Evolutionary conservation across 2,329 filamentous ascomycete genomes (phyloP).

Genomic region (Ophiostoma sp.): DNA sequence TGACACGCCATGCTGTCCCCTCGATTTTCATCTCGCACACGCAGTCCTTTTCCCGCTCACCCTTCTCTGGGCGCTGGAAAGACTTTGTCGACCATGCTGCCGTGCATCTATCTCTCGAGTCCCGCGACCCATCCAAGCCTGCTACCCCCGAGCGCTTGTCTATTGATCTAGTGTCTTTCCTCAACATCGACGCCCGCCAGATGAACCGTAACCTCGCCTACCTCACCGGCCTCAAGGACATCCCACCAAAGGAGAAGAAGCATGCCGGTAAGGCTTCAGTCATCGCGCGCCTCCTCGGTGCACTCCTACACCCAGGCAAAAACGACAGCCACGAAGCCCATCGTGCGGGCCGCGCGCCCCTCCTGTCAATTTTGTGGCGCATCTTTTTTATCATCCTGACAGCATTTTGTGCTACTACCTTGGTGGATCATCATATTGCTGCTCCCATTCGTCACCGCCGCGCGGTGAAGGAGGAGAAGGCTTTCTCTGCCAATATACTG

Average conservation of each 20-base stretch:
- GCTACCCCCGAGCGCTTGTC: constrained; percentile 46
- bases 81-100: constrained; percentile 45
- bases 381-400: neutral
- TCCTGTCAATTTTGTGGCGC: neutral
- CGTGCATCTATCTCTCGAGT: constrained; percentile 51
- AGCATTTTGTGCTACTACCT: too few relatives aligned
- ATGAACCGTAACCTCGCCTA: constrained; percentile 56
- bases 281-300: neutral
- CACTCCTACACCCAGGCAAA: neutral
- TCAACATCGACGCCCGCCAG: constrained; percentile 53
- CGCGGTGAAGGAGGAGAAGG: too few relatives aligned
- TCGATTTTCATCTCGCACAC: constrained; percentile 51
- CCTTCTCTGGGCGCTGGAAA: constrained; percentile 36
- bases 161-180: constrained; percentile 51
- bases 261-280: neutral
- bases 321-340: neutral
- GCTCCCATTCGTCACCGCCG: too few relatives aligned
- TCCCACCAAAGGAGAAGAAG: neutral
- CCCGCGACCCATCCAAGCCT: constrained; percentile 39
- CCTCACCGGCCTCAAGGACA: constrained; percentile 43
- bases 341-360: neutral
- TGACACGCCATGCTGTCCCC: constrained; percentile 49
- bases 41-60: constrained; percentile 41
- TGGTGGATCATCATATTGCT: too few relatives aligned
- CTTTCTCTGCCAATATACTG: too few relatives aligned